A percentile compares a stretch with the other conserved stretches of the same genome.
These are phyloP conservation scores for Dittrichia graveolens DNA, from an alignment of 129 eudicot genomes.

Conservation along the genomic window DNA sequence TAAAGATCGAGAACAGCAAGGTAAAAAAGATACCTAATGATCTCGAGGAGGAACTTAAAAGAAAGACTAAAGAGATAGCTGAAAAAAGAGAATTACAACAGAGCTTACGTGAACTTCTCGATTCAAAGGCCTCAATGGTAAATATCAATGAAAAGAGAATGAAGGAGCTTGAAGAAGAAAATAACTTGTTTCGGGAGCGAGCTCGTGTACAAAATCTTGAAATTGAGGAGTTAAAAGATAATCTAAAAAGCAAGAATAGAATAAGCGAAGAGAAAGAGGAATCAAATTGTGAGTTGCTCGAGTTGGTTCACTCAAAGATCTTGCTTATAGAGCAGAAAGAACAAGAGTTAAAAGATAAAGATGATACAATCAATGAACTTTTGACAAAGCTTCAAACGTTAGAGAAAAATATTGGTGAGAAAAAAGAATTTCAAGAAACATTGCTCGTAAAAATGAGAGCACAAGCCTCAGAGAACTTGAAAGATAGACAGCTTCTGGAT, in stretches of 20 bases:
- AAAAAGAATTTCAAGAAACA: conserved; percentile 47
- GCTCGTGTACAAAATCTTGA: too few relatives aligned
- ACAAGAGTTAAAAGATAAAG: conserved; percentile 39
- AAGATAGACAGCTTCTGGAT: conserved; percentile 44
- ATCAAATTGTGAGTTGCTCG: conserved; percentile 48
- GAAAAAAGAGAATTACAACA: conserved; percentile 44
- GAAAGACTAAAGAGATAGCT: conserved; percentile 49
- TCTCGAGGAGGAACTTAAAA: conserved; percentile 55
- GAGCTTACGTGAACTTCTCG: conserved; percentile 46
- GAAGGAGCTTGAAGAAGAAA: conserved; percentile 57
- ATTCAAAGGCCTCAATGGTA: conserved; percentile 42
- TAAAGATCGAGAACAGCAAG: conserved; percentile 57
- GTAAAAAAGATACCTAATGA: conserved; percentile 36
- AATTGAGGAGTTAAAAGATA: conserved; percentile 22
- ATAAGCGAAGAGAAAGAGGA: conserved; percentile 59
- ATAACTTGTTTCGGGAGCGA: conserved; percentile 7
- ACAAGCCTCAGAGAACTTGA: conserved; percentile 46
- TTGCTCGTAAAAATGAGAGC: conserved; percentile 45
- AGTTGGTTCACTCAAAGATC: conserved; percentile 48
- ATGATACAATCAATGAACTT: conserved; percentile 48
- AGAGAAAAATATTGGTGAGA: conserved; percentile 42
- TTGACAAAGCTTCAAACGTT: conserved; percentile 37
- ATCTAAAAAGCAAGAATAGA: conserved; percentile 41
- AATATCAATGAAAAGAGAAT: conserved; percentile 39
- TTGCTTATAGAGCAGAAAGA: conserved; percentile 50